A percentile compares a stretch with the other conserved stretches of the same genome.
Conservation (phyloP, 805 yeast species). For the Ogataea salicorniae region DNA sequence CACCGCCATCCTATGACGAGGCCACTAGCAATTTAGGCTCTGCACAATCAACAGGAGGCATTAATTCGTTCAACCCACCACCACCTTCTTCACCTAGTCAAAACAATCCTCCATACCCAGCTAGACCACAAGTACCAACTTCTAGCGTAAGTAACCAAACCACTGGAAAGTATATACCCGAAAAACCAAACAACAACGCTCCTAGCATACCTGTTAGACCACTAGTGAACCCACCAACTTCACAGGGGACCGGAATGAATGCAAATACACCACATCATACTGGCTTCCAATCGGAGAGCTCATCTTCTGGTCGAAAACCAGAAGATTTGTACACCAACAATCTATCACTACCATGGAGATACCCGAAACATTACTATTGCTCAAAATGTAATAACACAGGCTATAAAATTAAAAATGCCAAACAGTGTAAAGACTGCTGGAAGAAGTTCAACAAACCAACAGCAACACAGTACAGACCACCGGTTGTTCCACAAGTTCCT, state of each 20-base stretch:
- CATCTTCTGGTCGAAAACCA: conserved; percentile 7
- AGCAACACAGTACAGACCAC: conserved; percentile 6
- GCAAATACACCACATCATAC: conserved; percentile 11
- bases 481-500: conserved; percentile 7
- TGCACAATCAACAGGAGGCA: conserved; percentile 36
- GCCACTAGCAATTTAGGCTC: conserved; percentile 3
- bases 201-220: conserved; percentile 8
- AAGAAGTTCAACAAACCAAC: conserved; percentile 40
- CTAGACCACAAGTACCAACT: too few species aligned
- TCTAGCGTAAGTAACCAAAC: too few species aligned
- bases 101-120: neutral
- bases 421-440: conserved; percentile 69
- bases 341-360: conserved; percentile 54
- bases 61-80: conserved; percentile 13
- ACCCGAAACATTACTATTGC: conserved; percentile 60
- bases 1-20: conserved; percentile 13
- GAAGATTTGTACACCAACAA: conserved; percentile 42
- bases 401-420: conserved; percentile 51
- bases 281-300: conserved; percentile 2
- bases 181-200: neutral
- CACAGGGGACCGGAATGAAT: too few species aligned
- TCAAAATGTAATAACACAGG: conserved; percentile 74
- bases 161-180: neutral
- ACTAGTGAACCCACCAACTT: neutral
- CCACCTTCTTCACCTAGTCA: conserved; percentile 15